Percentiles rank a stretch among this genome's conserved stretches.
phyloP scores from a whole-genome alignment of 1,284 basidiomycete species.

The Tylopilus sp. region DNA sequence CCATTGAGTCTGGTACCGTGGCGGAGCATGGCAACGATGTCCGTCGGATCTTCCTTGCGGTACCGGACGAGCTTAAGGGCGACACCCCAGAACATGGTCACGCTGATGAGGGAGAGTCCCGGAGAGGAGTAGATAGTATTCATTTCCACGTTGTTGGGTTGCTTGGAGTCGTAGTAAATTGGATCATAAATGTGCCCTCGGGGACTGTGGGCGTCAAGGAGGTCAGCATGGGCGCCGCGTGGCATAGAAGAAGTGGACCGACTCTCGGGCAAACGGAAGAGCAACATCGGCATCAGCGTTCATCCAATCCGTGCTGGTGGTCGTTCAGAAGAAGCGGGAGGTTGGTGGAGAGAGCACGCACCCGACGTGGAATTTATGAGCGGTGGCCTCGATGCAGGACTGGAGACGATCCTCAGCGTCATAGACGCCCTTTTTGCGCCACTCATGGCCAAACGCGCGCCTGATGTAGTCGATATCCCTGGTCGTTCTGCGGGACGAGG shows the following conservation, averaged over 20 bases:
- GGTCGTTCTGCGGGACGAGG: constrained; percentile 60
- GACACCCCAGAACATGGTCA: constrained; percentile 75
- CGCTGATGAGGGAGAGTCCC: constrained; percentile 67
- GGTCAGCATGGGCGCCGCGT: constrained; percentile 10
- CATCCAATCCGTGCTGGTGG: constrained; percentile 71
- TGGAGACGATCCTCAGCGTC: constrained; percentile 65
- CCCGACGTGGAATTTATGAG: constrained; percentile 61
- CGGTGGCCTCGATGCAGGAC: constrained; percentile 67
- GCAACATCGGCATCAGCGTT: constrained; percentile 76
- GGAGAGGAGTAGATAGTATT: constrained; percentile 68
- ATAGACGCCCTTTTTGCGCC: constrained; percentile 54
- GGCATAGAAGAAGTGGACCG: constrained; percentile 42
- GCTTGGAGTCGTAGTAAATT: constrained; percentile 63
- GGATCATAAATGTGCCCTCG: constrained; percentile 64
- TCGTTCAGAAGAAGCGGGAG: constrained; percentile 8
- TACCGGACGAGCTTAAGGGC: constrained; percentile 78
- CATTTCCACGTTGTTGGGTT: constrained; percentile 58
- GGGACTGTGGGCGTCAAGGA: constrained; percentile 36
- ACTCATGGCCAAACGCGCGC: constrained; percentile 67
- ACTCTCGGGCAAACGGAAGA: constrained; percentile 71
- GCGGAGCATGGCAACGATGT: constrained; percentile 57
- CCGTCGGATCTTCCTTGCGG: constrained; percentile 59
- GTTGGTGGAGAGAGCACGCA: constrained; percentile 19
- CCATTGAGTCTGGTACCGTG: constrained; percentile 63
- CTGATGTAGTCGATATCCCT: constrained; percentile 74